phyloP scores from a whole-genome alignment of 2,329 filamentous ascomycete genomes.

The Ceratocystis lukuohia region DNA sequence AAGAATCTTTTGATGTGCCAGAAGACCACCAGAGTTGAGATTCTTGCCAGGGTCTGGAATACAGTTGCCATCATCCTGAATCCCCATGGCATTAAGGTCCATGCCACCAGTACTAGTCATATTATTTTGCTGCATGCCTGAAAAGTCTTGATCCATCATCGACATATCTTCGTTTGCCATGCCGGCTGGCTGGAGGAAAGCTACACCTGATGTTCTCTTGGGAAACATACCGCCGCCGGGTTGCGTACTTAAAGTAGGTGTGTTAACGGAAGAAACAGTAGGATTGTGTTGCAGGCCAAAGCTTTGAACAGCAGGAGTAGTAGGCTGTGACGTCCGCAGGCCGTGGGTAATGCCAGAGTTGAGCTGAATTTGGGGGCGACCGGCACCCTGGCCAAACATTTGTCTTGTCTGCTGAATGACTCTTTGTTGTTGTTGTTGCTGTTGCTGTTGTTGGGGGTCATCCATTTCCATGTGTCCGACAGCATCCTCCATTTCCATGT shows the following conservation, averaged over 20 bases:
- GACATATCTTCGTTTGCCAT: conserved; percentile 38
- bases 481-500: conserved; percentile 94
- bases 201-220: conserved; percentile 31
- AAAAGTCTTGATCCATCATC: conserved; percentile 55
- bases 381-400: conserved; percentile 50
- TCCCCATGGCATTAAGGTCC: conserved; percentile 15
- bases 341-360: conserved; percentile 64
- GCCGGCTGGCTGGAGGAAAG: conserved; percentile 18
- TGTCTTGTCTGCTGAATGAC: conserved; percentile 56
- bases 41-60: conserved; percentile 95
- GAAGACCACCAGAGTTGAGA: conserved; percentile 30
- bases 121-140: conserved; percentile 34
- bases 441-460: conserved; percentile 35
- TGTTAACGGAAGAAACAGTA: conserved; percentile 94
- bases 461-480: conserved; percentile 53
- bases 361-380: conserved; percentile 61
- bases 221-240: conserved; percentile 51
- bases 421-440: conserved; percentile 22
- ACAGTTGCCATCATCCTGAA: conserved; percentile 37
- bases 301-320: conserved; percentile 64
- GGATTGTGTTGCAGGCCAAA: conserved; percentile 84
- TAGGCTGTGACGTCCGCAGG: conserved; percentile 71
- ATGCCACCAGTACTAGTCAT: conserved; percentile 36
- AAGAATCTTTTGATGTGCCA: conserved; percentile 51
- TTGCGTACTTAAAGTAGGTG: conserved; percentile 73